Base-by-base conservation (phyloP, 2,329 filamentous ascomycete genomes). In the Clonostachys solani region DNA sequence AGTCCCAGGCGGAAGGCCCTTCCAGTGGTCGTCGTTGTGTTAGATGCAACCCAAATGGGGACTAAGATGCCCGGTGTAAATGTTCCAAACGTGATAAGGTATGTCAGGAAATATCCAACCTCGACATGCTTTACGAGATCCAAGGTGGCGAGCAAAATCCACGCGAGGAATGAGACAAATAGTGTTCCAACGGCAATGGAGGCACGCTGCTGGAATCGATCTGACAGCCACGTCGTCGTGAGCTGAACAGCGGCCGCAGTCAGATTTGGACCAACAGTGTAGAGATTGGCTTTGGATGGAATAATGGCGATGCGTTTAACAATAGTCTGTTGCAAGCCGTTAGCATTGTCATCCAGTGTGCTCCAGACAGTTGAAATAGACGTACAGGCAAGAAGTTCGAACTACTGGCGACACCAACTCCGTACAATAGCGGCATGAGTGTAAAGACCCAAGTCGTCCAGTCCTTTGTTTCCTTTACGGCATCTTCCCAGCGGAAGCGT, bases 231-330 rank as follows among this genome's bases (percentile, higher is more conserved):
- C 10, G 50, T 53, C 5, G 49, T 51, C 5, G 47, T 48, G 10
- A 56, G 23, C 33, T 51, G 52, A 12, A 53, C 40, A 8, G 50
- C 49, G 4, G 56, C 51, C 12, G 50, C 56, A 5, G 47, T 46
- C 5, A 59, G 42, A 42, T 60, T 57, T 13, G 57, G 57, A 3
- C 50, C 57, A 19, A 60, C 51, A 8, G 56, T 56, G 43, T 60
- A 60, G 7, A 60, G 52, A 40, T 60, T 60, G 6, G 55, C 47
- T 38, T 53, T 54, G 5, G 58, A 50, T 4, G 65, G 59, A 6
- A 58, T 60, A 12, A 51, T 49, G 9, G 65, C 64, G 5, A 69
- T 61, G 37, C 67, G 64, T 46, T 63, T 63, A 45, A 57, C 62
- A 34, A 61, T 60, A 40, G 67, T 64, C 52, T 46, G 6, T 29